Percentiles rank a stretch among this genome's conserved stretches.
phyloP scores from a whole-genome alignment of 495 filamentous ascomycete genomes.

The Talaromyces thailandensis region DNA sequence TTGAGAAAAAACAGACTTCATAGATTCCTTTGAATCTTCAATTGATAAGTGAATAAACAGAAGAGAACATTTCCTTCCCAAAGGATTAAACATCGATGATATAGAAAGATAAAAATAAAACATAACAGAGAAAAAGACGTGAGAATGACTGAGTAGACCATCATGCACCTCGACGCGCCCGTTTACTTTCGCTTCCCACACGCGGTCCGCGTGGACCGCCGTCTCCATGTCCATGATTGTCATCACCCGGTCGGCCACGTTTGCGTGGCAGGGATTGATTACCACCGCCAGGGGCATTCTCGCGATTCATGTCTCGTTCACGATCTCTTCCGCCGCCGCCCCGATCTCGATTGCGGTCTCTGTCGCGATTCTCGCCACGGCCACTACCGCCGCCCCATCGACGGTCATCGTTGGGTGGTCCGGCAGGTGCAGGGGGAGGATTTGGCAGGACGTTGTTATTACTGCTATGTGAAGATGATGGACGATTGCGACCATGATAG shows the following conservation, averaged over 20 bases:
- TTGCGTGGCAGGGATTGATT: constrained; percentile 23
- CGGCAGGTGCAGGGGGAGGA: constrained; percentile 14
- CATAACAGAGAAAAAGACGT: background rate
- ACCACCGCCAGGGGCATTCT: constrained; percentile 7
- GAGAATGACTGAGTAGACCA: background rate
- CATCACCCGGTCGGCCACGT: constrained; percentile 26
- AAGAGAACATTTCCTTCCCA: background rate
- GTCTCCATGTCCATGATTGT: constrained; percentile 17
- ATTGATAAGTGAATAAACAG: background rate
- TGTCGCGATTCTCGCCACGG: constrained; percentile 30
- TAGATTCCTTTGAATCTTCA: background rate
- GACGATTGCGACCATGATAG: constrained; percentile 31
- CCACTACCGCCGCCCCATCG: constrained; percentile 24
- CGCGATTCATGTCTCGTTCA: constrained; percentile 22
- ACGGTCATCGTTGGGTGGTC: constrained; percentile 23
- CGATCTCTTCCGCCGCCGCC: constrained; percentile 24
- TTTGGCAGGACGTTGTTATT: constrained; percentile 18
- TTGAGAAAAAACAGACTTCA: background rate
- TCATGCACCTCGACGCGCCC: constrained; percentile 34
- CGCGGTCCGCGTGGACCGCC: constrained; percentile 26
- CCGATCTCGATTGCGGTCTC: constrained; percentile 29
- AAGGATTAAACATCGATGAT: background rate
- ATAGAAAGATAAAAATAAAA: background rate
- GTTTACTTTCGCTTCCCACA: constrained; percentile 35
- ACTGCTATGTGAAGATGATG: constrained; percentile 25